Base-by-base conservation (phyloP, 2,329 filamentous ascomycete genomes). In the Hymenoscyphus albidus region DNA sequence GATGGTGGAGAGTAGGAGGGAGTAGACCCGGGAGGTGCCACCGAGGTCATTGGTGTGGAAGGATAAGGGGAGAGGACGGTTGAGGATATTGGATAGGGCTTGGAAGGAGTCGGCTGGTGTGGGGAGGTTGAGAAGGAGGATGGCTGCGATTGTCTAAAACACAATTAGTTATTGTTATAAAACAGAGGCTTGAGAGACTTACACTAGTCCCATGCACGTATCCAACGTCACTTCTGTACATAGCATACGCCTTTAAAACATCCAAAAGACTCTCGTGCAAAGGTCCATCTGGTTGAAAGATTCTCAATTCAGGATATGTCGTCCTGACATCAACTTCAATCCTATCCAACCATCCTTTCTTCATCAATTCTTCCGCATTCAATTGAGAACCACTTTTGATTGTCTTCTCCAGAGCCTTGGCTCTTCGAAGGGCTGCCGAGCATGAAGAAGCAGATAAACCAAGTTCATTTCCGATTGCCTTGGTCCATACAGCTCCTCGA, bases 141-240 rank as follows among this genome's bases (percentile, higher is more conserved):
- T 79, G 0, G 88, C 91, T 1, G 91, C 90, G 68, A 91, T 87
- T 27, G 88, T 88, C 86, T 90, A 64, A 27, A 48, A 40, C 22
- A 56, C 62, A 67, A 44, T 44, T 44, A 44, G 42, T n/a, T 5
- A 4, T 14, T 16, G 14, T 6, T 14, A n/a, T 44, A 14, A n/a
- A 13, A 44, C n/a, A 18, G 16, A 6, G 10, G 2, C 10, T 4
- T n/a, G 16, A 7, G 55, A 60, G 64, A 82, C 88, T 81, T 76
- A 91, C 88, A 74, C 92, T 90, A 69, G 88, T 90, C 62, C 90
- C 90, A 67, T 83, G 82, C 64, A 91, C 83, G 72, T 92, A 93
- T 67, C 91, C 90, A 72, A 94, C 89, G 74, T 95, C 91, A 69
- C 87, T 89, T 66, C 91, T 84, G 77, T 95, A 95, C 85, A 92